These are phyloP conservation scores for Actinomortierella ambigua DNA, from an alignment of 371 early-diverging fungal species.

Conservation along the genomic window DNA sequence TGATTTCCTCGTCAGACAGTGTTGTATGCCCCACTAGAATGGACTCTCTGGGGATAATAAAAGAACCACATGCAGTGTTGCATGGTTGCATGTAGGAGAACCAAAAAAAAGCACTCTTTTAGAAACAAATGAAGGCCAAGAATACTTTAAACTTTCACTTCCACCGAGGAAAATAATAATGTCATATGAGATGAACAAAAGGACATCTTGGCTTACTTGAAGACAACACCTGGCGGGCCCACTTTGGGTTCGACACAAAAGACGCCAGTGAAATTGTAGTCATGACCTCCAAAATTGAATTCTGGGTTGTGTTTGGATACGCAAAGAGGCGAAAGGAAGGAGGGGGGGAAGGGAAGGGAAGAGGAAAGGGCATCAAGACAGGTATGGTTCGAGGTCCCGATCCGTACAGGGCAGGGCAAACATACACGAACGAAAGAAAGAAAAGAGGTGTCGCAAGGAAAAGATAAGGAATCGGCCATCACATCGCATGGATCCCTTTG, in stretches of 20 bases:
- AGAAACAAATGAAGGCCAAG: too few relatives aligned
- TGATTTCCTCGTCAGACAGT: constrained; percentile 53
- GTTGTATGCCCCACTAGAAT: constrained; percentile 61
- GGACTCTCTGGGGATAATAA: constrained; percentile 51
- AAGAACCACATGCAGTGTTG: background rate
- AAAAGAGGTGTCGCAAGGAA: too few relatives aligned
- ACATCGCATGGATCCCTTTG: too few relatives aligned
- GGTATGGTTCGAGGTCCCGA: background rate
- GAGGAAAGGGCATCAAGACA: background rate
- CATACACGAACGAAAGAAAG: too few relatives aligned
- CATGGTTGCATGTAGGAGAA: background rate
- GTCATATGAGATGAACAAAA: too few relatives aligned
- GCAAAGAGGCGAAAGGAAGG: background rate
- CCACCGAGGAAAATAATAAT: too few relatives aligned
- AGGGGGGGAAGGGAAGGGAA: background rate
- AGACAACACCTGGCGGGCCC: constrained; percentile 62
- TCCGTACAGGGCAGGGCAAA: too few relatives aligned
- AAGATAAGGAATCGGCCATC: too few relatives aligned
- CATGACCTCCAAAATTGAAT: constrained; percentile 71
- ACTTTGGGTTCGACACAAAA: constrained; percentile 62
- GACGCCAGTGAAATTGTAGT: constrained; percentile 64
- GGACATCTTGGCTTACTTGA: constrained; percentile 52
- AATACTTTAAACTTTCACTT: too few relatives aligned
- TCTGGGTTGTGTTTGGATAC: constrained; percentile 27
- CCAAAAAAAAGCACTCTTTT: background rate